A percentile compares a stretch with the other conserved stretches of the same genome.
Evolutionary conservation across 2,329 filamentous ascomycete genomes (phyloP).

Genomic region (Fulvia fulva): DNA sequence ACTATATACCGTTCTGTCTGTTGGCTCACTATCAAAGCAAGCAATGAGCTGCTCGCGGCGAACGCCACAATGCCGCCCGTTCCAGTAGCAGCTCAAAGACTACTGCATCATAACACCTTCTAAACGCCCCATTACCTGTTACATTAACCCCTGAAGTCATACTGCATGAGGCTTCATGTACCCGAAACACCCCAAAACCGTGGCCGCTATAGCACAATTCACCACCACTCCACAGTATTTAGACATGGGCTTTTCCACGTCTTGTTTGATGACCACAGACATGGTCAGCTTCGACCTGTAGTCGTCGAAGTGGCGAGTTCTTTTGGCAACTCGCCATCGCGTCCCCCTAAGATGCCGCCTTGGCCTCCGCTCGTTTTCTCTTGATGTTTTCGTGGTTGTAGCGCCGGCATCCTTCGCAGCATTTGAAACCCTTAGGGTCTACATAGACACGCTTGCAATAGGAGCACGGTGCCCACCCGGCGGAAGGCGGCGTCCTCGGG

Average conservation of each 20-base stretch:
- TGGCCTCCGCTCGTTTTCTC: constrained; percentile 4
- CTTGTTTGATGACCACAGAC: not conserved
- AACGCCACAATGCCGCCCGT: not conserved
- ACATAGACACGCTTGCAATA: constrained; percentile 6
- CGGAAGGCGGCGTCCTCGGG: constrained; percentile 2
- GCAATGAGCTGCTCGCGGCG: not conserved
- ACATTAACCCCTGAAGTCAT: not conserved
- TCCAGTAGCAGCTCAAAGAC: not conserved
- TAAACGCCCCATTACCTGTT: not conserved
- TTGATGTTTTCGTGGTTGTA: constrained; percentile 1
- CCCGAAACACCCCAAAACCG: not conserved
- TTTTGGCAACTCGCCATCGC: constrained; percentile 1
- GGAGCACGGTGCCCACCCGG: constrained; percentile 1
- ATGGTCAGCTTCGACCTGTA: not conserved
- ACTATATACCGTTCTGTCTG: not conserved
- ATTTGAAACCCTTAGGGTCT: not conserved
- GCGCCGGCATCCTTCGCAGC: not conserved
- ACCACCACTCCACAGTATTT: not conserved
- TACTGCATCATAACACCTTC: not conserved
- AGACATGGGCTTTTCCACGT: not conserved
- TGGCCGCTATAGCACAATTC: not conserved
- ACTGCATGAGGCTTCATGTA: not conserved
- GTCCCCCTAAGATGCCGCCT: constrained; percentile 4
- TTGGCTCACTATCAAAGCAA: not conserved
- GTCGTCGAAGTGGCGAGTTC: not conserved